Conservation (phyloP, 257 asterid genomes). For the Parsonsia alboflavescens region DNA sequence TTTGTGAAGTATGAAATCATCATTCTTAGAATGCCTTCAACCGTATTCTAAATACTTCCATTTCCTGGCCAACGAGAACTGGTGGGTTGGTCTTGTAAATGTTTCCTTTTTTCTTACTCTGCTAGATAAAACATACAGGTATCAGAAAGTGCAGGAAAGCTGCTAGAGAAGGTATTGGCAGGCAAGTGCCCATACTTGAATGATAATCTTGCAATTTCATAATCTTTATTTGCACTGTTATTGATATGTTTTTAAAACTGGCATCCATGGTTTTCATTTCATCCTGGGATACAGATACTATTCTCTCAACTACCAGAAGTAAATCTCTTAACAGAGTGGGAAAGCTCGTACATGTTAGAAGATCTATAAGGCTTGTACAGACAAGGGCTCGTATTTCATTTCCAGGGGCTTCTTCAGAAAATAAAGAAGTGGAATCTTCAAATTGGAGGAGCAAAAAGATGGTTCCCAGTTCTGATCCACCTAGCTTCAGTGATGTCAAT, state of each 20-base stretch:
- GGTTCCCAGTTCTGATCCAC: constrained; percentile 77
- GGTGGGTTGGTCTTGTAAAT: background rate
- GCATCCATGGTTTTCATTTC: background rate
- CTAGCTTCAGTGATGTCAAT: constrained; percentile 52
- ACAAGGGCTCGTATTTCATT: constrained; percentile 47
- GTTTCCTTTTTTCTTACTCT: constrained; percentile 13
- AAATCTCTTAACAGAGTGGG: constrained; percentile 27
- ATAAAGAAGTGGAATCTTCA: constrained; percentile 43
- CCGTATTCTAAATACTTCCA: background rate
- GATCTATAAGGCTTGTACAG: constrained; percentile 41
- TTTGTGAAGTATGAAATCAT: background rate
- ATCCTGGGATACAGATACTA: constrained; percentile 29
- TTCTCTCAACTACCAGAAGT: constrained; percentile 27
- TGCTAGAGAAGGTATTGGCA: constrained; percentile 31
- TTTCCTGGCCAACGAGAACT: background rate
- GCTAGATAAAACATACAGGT: constrained; percentile 34
- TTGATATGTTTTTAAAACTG: background rate
- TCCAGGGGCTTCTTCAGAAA: constrained; percentile 56
- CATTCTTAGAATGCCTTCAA: background rate
- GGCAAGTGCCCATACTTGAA: constrained; percentile 34
- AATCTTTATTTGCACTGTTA: background rate
- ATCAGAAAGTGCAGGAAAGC: constrained; percentile 31
- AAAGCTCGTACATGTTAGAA: constrained; percentile 33
- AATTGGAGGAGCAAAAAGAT: constrained; percentile 54
- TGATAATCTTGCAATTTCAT: background rate